Evolutionary conservation across 176 grass and related monocot genomes (phyloP).

Genomic region (Neostapfia colusana): DNA sequence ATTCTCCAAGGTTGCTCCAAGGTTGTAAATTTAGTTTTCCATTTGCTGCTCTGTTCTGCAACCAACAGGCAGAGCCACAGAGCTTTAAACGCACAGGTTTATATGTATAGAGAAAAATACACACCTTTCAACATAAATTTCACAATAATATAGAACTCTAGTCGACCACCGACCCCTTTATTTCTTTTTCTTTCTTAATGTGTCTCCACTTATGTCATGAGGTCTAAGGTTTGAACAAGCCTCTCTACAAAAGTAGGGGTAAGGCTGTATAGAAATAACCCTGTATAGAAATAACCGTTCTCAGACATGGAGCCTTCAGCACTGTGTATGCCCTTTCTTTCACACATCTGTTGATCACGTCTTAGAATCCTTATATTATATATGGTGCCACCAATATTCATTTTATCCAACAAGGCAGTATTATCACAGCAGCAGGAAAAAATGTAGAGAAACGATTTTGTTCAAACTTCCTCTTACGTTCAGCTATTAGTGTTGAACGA

Average conservation of each 20-base stretch:
- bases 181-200: conserved; percentile 2
- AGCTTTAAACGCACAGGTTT: neutral
- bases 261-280: too few species aligned
- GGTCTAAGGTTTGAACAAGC: too few species aligned
- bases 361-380: neutral
- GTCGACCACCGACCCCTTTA: neutral
- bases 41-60: conserved; percentile 8
- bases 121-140: neutral
- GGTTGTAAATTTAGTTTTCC: neutral
- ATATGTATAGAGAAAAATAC: neutral
- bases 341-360: neutral
- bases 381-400: neutral
- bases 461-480: neutral
- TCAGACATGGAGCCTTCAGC: too few species aligned
- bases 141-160: neutral
- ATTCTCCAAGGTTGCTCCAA: neutral
- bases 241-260: too few species aligned
- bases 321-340: too few species aligned
- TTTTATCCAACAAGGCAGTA: neutral
- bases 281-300: too few species aligned
- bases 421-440: conserved; percentile 4
- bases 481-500: conserved; percentile 16
- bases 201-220: too few species aligned
- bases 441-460: neutral
- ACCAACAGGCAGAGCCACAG: neutral